A percentile compares a stretch with the other conserved stretches of the same genome.
Evolutionary conservation across 495 filamentous ascomycete genomes (phyloP).

Genomic region (Xylaria palmicola): DNA sequence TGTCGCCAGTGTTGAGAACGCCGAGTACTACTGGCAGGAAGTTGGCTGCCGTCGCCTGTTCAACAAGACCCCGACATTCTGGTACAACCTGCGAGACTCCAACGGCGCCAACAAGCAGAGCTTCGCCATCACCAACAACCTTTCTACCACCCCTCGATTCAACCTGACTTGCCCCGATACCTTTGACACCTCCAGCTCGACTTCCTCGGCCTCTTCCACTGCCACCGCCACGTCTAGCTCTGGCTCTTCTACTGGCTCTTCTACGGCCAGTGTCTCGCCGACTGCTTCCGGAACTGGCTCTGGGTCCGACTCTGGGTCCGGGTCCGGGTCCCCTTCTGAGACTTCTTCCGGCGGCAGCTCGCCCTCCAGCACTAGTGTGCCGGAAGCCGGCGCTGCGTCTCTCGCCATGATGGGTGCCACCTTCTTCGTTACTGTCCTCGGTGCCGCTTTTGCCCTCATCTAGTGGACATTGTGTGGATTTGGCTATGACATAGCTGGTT

Average conservation of each 20-base stretch:
- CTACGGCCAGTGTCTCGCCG: conserved; percentile 20
- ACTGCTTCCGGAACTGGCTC: conserved; percentile 17
- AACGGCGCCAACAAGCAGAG: conserved; percentile 45
- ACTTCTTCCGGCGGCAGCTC: conserved; percentile 3
- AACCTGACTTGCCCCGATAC: conserved; percentile 56
- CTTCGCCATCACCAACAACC: conserved; percentile 48
- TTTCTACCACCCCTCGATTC: conserved; percentile 56
- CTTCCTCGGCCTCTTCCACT: conserved; percentile 10
- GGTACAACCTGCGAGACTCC: conserved; percentile 50
- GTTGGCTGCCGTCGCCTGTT: conserved; percentile 66
- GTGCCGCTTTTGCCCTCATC: conserved; percentile 14
- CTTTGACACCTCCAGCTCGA: conserved; percentile 32
- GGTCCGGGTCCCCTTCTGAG: conserved; percentile 19
- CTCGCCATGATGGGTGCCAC: conserved; percentile 12
- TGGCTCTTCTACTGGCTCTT: conserved; percentile 23
- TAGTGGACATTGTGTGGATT: conserved; percentile 2
- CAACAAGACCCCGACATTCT: conserved; percentile 66
- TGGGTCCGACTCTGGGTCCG: conserved; percentile 18
- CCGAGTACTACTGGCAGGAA: conserved; percentile 70
- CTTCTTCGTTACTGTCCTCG: conserved; percentile 10
- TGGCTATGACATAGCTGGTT: not conserved
- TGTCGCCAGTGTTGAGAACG: conserved; percentile 59
- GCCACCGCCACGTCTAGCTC: conserved; percentile 21
- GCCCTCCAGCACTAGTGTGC: not conserved
- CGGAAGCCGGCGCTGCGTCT: conserved; percentile 4